Base-by-base conservation (phyloP, 2,329 filamentous ascomycete species). In the Lachnellula willkommii region DNA sequence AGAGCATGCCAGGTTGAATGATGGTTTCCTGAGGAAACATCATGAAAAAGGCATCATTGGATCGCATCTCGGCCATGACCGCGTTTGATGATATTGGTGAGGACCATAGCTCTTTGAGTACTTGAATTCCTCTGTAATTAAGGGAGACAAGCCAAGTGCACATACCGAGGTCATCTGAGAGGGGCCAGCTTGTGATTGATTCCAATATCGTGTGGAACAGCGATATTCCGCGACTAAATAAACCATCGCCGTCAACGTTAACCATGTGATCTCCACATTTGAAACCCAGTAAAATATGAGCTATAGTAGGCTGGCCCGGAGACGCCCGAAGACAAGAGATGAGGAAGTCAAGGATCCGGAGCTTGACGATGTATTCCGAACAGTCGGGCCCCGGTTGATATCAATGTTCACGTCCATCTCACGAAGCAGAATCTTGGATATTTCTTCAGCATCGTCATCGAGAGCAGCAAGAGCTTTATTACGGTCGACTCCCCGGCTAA, bases 401-500 rank as follows among this genome's bases (percentile, higher is more conserved):
- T 96, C 92, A 54, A 94, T 79, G 2, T 80, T 75, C 32, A 83
- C 78, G 42, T 81, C 75, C 67, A 95, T 79, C 66, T 90, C 85
- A 1, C 81, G 77, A 11, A 85, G 81, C 52, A 96, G 82, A 1
- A 86, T 84, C 40, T 83, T 81, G 0, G 90, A 82, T 53, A 97
- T 90, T n/a, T 85, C 82, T 57, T 92, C 86, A 36, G 90, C 81
- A 66, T 93, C 87, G 43, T 88, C 85, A 66, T 95, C 90, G 52
- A 99, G 77, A n/a, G 91, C 87, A 56, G 92, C 89, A 51, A 96
- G 88, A 22, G 92, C 87, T 71, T 92, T 89, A 75, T 93, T 92
- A 56, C 89, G 83, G 68, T 88, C 77, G 64, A 60, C 61, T n/a
- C 63, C 53, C 54, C 65, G 58, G 12, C 64, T 62, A 7, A 62